A percentile compares a stretch with the other conserved stretches of the same genome.
These are phyloP conservation scores for Mallotus repandus DNA, from an alignment of 441 rosid genomes.

Conservation along the genomic window DNA sequence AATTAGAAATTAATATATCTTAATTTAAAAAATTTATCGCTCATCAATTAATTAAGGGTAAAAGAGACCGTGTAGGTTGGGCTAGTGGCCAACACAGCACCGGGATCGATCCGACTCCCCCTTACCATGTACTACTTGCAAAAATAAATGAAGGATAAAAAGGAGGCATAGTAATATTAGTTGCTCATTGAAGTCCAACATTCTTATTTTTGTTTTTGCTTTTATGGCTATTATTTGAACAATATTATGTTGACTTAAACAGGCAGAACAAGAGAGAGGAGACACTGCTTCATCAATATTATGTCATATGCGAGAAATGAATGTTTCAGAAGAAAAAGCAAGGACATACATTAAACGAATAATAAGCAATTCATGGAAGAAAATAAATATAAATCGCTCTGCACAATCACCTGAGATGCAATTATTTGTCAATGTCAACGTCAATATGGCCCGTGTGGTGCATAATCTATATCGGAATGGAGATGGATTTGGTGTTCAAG, in stretches of 20 bases:
- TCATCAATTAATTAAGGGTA: no score
- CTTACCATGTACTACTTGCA: no score
- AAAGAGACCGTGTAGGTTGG: no score
- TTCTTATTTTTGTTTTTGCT: no score
- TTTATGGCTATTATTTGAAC: no score
- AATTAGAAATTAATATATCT: no score
- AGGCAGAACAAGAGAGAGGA: conserved; percentile 54
- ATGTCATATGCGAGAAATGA: conserved; percentile 38
- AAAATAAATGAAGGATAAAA: no score
- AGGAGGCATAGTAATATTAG: no score
- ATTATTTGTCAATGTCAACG: conserved; percentile 21
- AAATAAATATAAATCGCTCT: conserved; percentile 12
- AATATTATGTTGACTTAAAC: not conserved
- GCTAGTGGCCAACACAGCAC: no score
- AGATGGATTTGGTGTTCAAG: conserved; percentile 50
- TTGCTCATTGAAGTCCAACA: no score
- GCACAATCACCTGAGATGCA: not conserved
- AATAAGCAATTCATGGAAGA: conserved; percentile 23
- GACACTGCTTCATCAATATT: conserved; percentile 44
- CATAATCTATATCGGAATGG: conserved; percentile 44
- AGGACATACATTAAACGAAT: not conserved
- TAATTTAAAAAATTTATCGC: no score
- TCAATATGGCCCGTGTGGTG: conserved; percentile 40
- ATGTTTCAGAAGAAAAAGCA: conserved; percentile 20
- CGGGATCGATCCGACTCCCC: no score